Base-by-base conservation (phyloP, 78 protist genomes). In the Dictyostelium intermedium region DNA sequence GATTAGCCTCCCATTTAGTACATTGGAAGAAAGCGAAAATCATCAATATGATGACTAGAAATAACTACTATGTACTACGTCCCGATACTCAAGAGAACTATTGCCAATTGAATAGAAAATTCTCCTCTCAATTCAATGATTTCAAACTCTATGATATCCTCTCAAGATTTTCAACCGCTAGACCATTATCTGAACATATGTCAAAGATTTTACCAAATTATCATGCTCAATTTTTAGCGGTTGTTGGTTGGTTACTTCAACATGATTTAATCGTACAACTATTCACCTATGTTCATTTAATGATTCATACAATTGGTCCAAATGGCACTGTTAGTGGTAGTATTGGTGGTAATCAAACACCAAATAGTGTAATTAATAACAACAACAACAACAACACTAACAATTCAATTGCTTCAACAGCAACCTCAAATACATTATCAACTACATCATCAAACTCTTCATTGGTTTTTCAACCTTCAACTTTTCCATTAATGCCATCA, bases 1-100 rank as follows among this genome's bases (percentile, higher is more conserved):
- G 96, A 25, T 69, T 92, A 30, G 91, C 96, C 3, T 87, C 96
- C 4, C 96, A 94, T 73, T 53, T 94, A 9, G 96, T 94, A 83
- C 60, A 94, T 53, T 94, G 96, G 96, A 73, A 53, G 25, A 87
- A 83, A 56, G 96, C 91, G 8, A 85, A 82, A 45, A 94, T 94
- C 56, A 86, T 87, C 45, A 83, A 94, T 70, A 94, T 85, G 86
- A 72, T 94, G 79, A 94, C 96, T 8, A 85, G 83, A 53, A 85
- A 94, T 77, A 94, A 85, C 9, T 63, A 80, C 47, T 94, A 94
- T 41, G 37, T 85, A 3, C 77, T 94, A 2, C 85, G 53, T 7
- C 87, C 94, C 5, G 23, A 53, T 18, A 45, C 66, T 14, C 63
- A 80, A 27, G 47, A 25, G 35, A 32, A 91, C 77, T 73, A 73